Evolutionary conservation across 2,329 filamentous ascomycete genomes (phyloP), one percentile per base, ranked within the genome.

Genomic region (Penicillium sp.): DNA sequence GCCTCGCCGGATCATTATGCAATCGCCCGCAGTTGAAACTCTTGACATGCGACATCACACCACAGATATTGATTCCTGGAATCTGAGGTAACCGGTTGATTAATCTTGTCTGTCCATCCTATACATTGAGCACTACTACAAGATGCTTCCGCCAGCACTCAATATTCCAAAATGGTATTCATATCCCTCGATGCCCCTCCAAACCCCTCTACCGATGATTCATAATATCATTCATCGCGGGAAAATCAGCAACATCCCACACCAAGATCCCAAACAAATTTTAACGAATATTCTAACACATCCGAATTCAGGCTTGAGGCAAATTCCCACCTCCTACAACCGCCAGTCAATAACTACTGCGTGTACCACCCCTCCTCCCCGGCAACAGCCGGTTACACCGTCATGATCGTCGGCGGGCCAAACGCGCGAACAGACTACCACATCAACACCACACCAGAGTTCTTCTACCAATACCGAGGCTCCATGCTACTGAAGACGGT

Each of bases 361-460:
- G 92, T 98, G 72, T 96, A 97, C 81, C 90, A 96, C 75, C 74
- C 76, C 3, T 76, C 77, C 42, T 75, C 73, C 6, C 71, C 74
- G 82, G 91, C 94, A 67, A 95, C 97, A 63, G 91, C 93, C 73
- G 95, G 95, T 33, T 93, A 96, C 76, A 98, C 97, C 73, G 93
- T 93, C 65, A 81, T 81, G 90, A 93, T 97, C 70, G 93, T 99
- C 64, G 95, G 95, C 75, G 95, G 95, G 13, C 95, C 95, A 72
- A 98, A 98, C 78, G 92, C 92, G 63, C 88, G 95, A 66, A 97
- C 93, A 58, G 95, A 98, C 83, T 99, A 97, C 83, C 95, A 98
- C 84, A 94, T 98, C 85, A 98, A 98, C 83, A 83, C 88, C 71
- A 98, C 94, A 0, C 88, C 95, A 13, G 95, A 98, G 78, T 98